Percentiles rank a stretch among this genome's conserved stretches.
Conservation (phyloP, 2,329 filamentous ascomycete genomes). For the Fusarium verticillioides region DNA sequence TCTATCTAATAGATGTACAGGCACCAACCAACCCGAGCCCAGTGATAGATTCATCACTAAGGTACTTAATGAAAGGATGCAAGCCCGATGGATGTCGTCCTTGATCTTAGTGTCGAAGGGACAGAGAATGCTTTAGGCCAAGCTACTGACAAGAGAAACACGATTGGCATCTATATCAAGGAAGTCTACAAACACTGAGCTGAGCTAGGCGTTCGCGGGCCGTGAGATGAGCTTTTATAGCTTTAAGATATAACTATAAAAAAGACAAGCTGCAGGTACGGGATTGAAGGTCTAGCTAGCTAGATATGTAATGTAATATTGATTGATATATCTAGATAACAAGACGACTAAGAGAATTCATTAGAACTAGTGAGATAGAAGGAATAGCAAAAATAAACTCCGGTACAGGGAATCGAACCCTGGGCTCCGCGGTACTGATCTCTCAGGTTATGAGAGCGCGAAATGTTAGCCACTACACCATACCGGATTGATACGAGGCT, state of each 20-base stretch:
- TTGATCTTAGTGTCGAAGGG: not conserved
- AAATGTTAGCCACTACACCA: conserved; percentile 51
- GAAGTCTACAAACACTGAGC: not conserved
- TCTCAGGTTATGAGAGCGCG: conserved; percentile 46
- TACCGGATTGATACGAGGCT: conserved; percentile 39
- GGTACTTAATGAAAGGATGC: not conserved
- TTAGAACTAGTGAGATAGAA: not conserved
- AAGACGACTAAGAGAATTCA: not conserved
- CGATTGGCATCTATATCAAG: not conserved
- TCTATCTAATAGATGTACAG: not conserved
- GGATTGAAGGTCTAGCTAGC: too few relatives aligned
- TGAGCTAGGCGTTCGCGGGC: not conserved
- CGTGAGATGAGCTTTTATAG: not conserved
- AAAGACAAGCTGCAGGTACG: not conserved
- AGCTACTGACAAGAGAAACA: not conserved
- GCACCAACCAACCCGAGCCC: not conserved
- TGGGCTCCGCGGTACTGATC: not conserved
- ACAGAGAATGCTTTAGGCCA: not conserved
- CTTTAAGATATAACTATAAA: not conserved
- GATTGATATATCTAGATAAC: not conserved
- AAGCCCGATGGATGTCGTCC: not conserved
- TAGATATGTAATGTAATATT: too few relatives aligned
- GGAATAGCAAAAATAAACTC: not conserved
- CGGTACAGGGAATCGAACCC: conserved; percentile 9
- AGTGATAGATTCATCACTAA: not conserved